These are phyloP conservation scores for Guadua angustifolia DNA, from an alignment of 176 grass and related monocot species.

Conservation along the genomic window DNA sequence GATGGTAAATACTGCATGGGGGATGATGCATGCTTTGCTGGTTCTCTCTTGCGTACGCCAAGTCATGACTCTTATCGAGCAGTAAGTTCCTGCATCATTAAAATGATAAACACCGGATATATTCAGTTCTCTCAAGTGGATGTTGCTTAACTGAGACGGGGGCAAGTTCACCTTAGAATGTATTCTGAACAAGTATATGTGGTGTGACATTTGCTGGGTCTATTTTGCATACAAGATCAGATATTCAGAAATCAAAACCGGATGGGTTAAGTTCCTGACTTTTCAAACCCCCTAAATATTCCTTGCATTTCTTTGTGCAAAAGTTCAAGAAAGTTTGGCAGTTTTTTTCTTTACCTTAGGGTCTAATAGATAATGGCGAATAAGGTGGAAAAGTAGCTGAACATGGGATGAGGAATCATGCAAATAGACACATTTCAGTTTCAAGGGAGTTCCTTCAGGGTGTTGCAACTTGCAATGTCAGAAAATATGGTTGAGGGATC, in stretches of 20 bases:
- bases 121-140: conserved; percentile 24
- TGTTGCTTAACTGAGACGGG: background rate
- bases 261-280: background rate
- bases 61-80: background rate
- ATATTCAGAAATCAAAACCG: background rate
- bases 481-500: background rate
- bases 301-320: background rate
- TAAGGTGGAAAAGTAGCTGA: background rate
- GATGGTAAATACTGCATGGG: background rate
- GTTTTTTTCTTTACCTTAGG: background rate
- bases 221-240: background rate
- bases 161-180: background rate
- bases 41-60: background rate
- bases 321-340: background rate
- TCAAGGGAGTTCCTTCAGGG: conserved; percentile 4
- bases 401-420: background rate
- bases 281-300: background rate
- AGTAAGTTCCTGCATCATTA: background rate
- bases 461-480: background rate
- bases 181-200: background rate
- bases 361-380: background rate
- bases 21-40: conserved; percentile 2
- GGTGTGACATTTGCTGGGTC: background rate
- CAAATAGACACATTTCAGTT: background rate
- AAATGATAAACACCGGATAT: conserved; percentile 18